These are phyloP conservation scores for Breviolum minutum DNA, from an alignment of 73 alveolate species.

Conservation along the genomic window DNA sequence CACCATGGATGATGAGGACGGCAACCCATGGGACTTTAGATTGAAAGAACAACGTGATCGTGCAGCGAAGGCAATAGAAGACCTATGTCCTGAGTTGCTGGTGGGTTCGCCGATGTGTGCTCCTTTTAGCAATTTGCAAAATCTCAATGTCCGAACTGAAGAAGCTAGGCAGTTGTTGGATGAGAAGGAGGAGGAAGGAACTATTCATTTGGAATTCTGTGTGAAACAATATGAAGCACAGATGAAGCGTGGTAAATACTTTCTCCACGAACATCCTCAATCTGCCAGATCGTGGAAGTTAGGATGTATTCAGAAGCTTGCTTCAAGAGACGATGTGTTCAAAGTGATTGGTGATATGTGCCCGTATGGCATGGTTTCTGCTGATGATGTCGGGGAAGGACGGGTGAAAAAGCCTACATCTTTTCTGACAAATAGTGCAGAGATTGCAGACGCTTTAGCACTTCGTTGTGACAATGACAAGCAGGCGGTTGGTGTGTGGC, in stretches of 20 bases:
- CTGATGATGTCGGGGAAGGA: not conserved
- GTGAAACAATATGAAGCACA: not conserved
- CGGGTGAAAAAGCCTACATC: not conserved
- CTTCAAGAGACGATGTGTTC: not conserved
- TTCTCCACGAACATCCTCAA: constrained; percentile 27
- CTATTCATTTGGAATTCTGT: not conserved
- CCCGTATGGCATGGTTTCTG: not conserved
- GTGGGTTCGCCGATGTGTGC: constrained; percentile 9
- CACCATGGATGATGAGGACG: not conserved
- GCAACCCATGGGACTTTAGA: not conserved
- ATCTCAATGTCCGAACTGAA: not conserved
- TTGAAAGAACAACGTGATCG: not conserved
- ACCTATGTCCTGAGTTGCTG: not conserved
- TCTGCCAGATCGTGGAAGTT: not conserved
- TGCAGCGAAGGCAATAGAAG: not conserved
- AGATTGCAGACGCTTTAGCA: not conserved
- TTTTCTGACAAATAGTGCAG: not conserved
- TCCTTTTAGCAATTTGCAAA: not conserved
- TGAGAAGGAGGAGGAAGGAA: not conserved
- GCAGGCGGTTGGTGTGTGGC: not conserved
- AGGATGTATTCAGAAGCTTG: not conserved
- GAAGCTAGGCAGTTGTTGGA: not conserved
- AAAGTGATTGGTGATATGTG: not conserved
- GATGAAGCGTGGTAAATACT: not conserved
- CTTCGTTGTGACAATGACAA: not conserved